These are phyloP conservation scores for Leccinum broughii DNA, from an alignment of 768 basidiomycete genomes.

Conservation along the genomic window DNA sequence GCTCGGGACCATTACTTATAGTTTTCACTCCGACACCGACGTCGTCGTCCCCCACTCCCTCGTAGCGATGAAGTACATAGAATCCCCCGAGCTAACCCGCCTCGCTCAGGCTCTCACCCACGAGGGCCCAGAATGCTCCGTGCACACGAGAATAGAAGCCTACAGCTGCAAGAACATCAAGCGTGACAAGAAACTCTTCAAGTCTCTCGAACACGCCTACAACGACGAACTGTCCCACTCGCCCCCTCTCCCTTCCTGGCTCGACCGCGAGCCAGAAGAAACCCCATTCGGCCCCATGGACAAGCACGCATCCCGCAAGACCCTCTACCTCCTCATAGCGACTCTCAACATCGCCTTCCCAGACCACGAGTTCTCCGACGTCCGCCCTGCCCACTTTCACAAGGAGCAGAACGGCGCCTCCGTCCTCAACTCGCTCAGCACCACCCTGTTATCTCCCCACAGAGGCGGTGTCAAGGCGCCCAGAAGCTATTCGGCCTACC, in stretches of 20 bases:
- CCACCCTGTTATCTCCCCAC: conserved; percentile 74
- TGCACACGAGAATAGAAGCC: conserved; percentile 91
- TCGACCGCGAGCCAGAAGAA: conserved; percentile 68
- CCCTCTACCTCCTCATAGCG: conserved; percentile 92
- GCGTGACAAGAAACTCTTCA: conserved; percentile 95
- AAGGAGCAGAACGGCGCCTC: conserved; percentile 73
- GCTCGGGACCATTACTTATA: too few species aligned
- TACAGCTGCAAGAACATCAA: conserved; percentile 98
- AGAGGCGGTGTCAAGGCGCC: conserved; percentile 66
- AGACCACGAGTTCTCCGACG: conserved; percentile 95
- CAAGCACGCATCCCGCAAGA: conserved; percentile 83
- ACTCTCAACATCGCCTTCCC: conserved; percentile 97
- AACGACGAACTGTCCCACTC: conserved; percentile 74
- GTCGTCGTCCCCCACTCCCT: background rate
- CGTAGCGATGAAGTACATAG: conserved; percentile 80
- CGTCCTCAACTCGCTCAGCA: conserved; percentile 84
- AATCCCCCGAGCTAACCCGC: conserved; percentile 73
- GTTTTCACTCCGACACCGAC: too few species aligned
- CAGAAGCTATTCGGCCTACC: conserved; percentile 85
- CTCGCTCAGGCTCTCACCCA: conserved; percentile 80
- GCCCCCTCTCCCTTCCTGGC: conserved; percentile 81
- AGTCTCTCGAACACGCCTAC: conserved; percentile 86
- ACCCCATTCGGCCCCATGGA: conserved; percentile 92
- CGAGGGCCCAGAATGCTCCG: conserved; percentile 84
- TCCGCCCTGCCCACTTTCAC: conserved; percentile 86